Percentiles rank a stretch among this genome's conserved stretches.
Evolutionary conservation across 2,329 filamentous ascomycete species (phyloP).

Genomic region (Stachybotrys elegans): DNA sequence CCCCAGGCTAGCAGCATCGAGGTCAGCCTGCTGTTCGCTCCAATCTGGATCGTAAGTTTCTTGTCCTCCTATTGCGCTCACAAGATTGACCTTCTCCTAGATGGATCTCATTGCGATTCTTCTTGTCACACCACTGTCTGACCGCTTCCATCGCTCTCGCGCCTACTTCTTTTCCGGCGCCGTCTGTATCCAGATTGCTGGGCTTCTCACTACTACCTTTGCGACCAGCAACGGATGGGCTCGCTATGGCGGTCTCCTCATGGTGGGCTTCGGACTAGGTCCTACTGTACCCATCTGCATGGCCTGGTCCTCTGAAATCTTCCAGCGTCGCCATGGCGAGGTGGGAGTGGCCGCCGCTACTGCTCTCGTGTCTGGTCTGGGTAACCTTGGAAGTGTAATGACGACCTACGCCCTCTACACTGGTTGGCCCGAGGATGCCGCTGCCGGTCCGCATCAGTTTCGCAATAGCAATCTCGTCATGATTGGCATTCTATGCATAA

Average conservation of each 20-base stretch:
- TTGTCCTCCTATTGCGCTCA: not conserved
- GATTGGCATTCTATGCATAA: constrained; percentile 77
- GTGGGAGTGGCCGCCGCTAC: constrained; percentile 84
- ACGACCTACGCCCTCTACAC: constrained; percentile 88
- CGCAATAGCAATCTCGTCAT: constrained; percentile 82
- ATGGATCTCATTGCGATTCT: constrained; percentile 88
- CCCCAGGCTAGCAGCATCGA: constrained; percentile 66
- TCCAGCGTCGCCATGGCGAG: constrained; percentile 83
- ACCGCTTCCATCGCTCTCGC: constrained; percentile 77
- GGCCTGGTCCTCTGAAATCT: constrained; percentile 89
- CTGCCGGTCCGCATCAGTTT: constrained; percentile 64
- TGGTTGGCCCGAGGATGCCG: constrained; percentile 74
- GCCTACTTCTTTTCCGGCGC: constrained; percentile 77
- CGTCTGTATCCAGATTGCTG: constrained; percentile 73
- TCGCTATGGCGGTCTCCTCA: constrained; percentile 80
- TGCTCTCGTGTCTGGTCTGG: constrained; percentile 79
- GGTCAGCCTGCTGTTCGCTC: constrained; percentile 78
- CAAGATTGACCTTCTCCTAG: constrained; percentile 30
- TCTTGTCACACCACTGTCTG: constrained; percentile 77
- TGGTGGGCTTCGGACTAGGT: constrained; percentile 85
- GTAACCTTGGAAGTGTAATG: constrained; percentile 79
- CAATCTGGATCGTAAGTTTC: constrained; percentile 78
- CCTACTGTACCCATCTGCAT: constrained; percentile 91
- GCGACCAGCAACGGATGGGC: constrained; percentile 69
- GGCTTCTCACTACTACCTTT: constrained; percentile 75